Conservation (phyloP, 2,329 filamentous ascomycete species). For the Didymella glomerata region DNA sequence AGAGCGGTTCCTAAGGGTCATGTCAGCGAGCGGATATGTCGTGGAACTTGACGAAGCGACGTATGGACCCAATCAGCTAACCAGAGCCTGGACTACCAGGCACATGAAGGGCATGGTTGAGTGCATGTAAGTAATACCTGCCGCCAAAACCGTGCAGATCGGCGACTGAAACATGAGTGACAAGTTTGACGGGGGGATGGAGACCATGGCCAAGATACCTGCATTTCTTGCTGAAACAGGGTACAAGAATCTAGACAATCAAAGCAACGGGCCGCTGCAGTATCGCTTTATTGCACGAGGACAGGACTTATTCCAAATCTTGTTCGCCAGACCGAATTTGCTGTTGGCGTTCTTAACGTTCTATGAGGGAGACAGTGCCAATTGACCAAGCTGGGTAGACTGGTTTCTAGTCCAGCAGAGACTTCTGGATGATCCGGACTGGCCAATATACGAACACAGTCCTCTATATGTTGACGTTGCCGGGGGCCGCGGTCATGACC, state of each 20-base stretch:
- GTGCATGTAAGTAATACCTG: constrained; percentile 5
- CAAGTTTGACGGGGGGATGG: constrained; percentile 9
- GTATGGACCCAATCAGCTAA: constrained; percentile 8
- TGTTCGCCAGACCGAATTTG: constrained; percentile 4
- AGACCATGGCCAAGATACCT: constrained; percentile 24
- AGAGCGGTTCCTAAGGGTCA: constrained; percentile 10
- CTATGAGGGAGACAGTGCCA: constrained; percentile 11
- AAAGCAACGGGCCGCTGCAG: constrained; percentile 34
- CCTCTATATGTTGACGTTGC: constrained; percentile 21
- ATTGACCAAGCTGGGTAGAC: constrained; percentile 6
- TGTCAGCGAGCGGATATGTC: constrained; percentile 7
- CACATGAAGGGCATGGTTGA: constrained; percentile 12
- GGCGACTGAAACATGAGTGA: not conserved
- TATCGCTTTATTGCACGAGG: constrained; percentile 11
- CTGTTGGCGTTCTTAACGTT: constrained; percentile 3
- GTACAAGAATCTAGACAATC: constrained; percentile 34
- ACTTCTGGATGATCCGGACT: constrained; percentile 3
- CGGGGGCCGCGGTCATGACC: constrained; percentile 20
- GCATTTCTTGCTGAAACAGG: constrained; percentile 30
- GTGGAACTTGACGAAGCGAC: constrained; percentile 7
- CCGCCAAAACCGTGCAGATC: not conserved
- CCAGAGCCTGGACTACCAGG: constrained; percentile 2
- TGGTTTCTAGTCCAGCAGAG: constrained; percentile 12
- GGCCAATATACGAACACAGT: not conserved
- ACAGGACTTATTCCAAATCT: constrained; percentile 1